These are phyloP conservation scores for Paraphysoderma sedebokerense DNA, from an alignment of 371 early-diverging fungal genomes.

Conservation along the genomic window DNA sequence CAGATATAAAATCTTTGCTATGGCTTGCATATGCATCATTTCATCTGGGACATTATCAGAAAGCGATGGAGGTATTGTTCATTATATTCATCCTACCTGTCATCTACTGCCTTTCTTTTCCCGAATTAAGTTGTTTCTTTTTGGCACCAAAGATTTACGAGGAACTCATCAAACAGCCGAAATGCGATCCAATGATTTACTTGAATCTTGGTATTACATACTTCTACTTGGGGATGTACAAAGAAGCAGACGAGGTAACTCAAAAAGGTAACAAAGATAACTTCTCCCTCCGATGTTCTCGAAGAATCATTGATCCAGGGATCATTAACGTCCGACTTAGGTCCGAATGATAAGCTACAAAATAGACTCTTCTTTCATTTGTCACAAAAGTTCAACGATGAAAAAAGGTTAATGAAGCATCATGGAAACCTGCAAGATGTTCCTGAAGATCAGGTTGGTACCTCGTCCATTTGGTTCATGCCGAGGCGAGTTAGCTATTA, in stretches of 20 bases:
- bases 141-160: slow-evolving; percentile 15
- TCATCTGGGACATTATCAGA: slow-evolving; percentile 26
- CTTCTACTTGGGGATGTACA: slow-evolving; percentile 32
- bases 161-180: slow-evolving; percentile 10
- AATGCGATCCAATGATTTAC: slow-evolving; percentile 16
- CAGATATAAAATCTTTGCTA: slow-evolving; percentile 12
- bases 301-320: not conserved
- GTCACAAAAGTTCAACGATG: slow-evolving; percentile 35
- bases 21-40: slow-evolving; percentile 31
- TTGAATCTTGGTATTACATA: slow-evolving; percentile 22
- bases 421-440: slow-evolving; percentile 35
- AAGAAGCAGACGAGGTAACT: slow-evolving; percentile 28
- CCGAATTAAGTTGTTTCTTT: too few relatives aligned
- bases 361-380: slow-evolving; percentile 31
- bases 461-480: too few relatives aligned
- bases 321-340: slow-evolving; percentile 5
- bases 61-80: slow-evolving; percentile 21
- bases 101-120: not conserved
- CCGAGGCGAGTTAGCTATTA: too few relatives aligned
- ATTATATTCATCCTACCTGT: not conserved
- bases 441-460: slow-evolving; percentile 33
- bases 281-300: not conserved
- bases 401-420: slow-evolving; percentile 31
- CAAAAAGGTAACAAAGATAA: slow-evolving; percentile 13
- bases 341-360: slow-evolving; percentile 29